Percentiles rank a stretch among this genome's conserved stretches.
These are phyloP conservation scores for Salix suchowensis DNA, from an alignment of 345 rosid species.

Conservation along the genomic window DNA sequence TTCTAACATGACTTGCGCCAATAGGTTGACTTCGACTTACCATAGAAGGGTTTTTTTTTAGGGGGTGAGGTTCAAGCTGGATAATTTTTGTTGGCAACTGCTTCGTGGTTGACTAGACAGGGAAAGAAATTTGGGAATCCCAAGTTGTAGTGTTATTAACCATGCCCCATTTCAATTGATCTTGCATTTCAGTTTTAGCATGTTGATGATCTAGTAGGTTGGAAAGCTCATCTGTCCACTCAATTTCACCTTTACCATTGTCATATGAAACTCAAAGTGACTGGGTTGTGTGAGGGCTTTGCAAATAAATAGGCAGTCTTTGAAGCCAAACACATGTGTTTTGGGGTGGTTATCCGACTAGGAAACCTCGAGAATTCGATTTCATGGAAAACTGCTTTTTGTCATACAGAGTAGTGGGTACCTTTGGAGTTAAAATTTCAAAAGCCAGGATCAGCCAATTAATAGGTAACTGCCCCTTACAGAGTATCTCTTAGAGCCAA, in stretches of 20 bases:
- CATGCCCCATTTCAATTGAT: neutral
- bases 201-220: conserved; percentile 3
- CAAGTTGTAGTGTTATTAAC: neutral
- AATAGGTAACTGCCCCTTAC: conserved; percentile 31
- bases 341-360: neutral
- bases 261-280: neutral
- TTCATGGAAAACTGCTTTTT: conserved; percentile 12
- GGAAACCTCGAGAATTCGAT: neutral
- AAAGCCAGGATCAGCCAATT: conserved; percentile 14
- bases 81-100: neutral
- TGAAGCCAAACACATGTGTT: neutral
- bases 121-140: conserved; percentile 4
- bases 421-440: conserved; percentile 21
- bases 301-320: neutral
- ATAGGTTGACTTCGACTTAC: neutral
- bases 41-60: neutral
- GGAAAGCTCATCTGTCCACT: neutral
- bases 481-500: conserved; percentile 9
- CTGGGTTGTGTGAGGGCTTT: neutral
- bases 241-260: neutral
- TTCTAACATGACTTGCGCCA: conserved; percentile 7
- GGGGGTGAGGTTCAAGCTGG: neutral
- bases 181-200: neutral
- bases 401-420: conserved; percentile 20
- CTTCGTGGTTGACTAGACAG: conserved; percentile 1